phyloP scores from a whole-genome alignment of 305 asterid genomes.

The Solanum hybrid region DNA sequence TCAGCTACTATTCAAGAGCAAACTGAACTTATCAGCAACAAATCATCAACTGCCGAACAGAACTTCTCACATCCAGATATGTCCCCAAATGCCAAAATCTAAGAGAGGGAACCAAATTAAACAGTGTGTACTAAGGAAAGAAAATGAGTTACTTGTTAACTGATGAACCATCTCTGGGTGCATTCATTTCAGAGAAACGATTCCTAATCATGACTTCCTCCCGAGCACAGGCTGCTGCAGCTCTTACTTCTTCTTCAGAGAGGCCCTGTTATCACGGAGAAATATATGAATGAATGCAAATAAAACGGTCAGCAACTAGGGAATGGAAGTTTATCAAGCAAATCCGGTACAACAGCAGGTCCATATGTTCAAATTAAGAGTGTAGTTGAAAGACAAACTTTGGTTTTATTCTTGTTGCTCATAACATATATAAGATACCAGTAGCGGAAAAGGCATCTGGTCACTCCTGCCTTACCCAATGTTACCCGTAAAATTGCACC shows the following conservation, averaged over 20 bases:
- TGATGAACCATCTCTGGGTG: slow-evolving; percentile 79
- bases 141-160: slow-evolving; percentile 66
- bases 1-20: neutral
- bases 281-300: neutral
- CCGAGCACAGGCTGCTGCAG: slow-evolving; percentile 97
- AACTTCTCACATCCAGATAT: neutral
- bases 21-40: neutral
- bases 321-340: neutral
- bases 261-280: slow-evolving; percentile 56
- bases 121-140: neutral
- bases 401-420: neutral
- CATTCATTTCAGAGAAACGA: slow-evolving; percentile 98
- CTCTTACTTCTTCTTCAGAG: slow-evolving; percentile 95
- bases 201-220: slow-evolving; percentile 97
- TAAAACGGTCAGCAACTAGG: neutral
- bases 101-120: slow-evolving; percentile 5
- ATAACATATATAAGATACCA: neutral
- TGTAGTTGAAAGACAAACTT: neutral
- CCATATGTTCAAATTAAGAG: neutral
- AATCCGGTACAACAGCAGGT: neutral
- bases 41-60: neutral
- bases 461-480: neutral
- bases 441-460: neutral
- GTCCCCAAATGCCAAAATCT: neutral
- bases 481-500: neutral